Evolutionary conservation across 768 basidiomycete species (phyloP), one percentile per base, ranked within the genome.

Genomic region (Coprinellus aureogranulatus): DNA sequence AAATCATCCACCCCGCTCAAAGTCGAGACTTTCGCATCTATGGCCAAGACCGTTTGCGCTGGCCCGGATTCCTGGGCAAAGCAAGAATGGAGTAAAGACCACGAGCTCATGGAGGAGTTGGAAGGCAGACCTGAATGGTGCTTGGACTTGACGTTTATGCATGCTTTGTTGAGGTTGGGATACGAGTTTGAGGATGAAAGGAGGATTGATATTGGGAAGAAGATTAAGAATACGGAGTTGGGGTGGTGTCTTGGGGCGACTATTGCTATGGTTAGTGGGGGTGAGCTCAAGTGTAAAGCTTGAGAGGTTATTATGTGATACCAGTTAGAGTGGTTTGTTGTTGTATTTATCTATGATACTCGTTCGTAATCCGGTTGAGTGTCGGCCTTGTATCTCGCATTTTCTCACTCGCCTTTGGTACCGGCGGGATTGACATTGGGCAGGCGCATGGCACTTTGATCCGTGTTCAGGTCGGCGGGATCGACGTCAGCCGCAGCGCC

Each of bases 91-190:
- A 76, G 72, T 6, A 53, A 64, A 6, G 59, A 77, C 20, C 26
- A 64, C 5, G 65, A 60, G 12, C 40, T 78, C 16, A 73, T 79
- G 67, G 77, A 72, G 0, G 96, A 97, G 66, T 76, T 98, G 5
- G 77, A 82, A 48, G 91, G 77, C 48, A 79, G 95, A 10, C 94
- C 96, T 0, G 96, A 98, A 77, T 95, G 89, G 80, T 99, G 97
- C 70, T 80, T 98, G 40, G 96, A 99, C 70, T 71, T 98, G 66
- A 98, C 92, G 42, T 99, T 96, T 71, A 92, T 94, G 94, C 86
- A 97, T 67, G 87, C 85, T 48, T 70, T 99, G 60, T 71, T 98
- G 56, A 79, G 89, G 58, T 77, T 93, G 2, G 96, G 96, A 28
- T 99, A 98, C 72, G 97, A 95, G 75, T 88, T 98, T 68, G 78